These are phyloP conservation scores for Tetrahymena borealis DNA, from an alignment of 73 alveolate species.

Conservation along the genomic window DNA sequence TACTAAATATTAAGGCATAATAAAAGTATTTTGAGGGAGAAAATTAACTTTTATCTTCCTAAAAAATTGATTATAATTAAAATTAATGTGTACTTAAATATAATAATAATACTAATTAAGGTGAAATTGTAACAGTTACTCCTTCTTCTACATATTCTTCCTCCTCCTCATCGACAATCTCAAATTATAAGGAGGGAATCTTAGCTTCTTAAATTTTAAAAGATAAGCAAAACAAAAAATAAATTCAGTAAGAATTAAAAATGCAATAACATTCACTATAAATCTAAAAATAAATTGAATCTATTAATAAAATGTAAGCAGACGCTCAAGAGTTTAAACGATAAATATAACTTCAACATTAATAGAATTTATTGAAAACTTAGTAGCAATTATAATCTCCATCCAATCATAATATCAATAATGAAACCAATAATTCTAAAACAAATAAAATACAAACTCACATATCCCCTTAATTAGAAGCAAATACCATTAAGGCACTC, in stretches of 20 bases:
- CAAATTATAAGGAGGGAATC: background rate
- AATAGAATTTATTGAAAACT: background rate
- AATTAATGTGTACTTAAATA: too few species aligned
- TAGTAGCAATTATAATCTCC: background rate
- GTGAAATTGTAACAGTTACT: background rate
- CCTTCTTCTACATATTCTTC: background rate
- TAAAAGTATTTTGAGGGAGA: background rate
- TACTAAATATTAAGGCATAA: background rate
- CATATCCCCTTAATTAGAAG: background rate
- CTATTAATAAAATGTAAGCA: background rate
- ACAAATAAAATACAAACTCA: background rate
- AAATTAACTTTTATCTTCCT: background rate
- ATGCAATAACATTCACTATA: background rate
- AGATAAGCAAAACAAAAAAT: background rate
- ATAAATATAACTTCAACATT: background rate
- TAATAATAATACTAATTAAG: too few species aligned
- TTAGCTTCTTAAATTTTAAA: background rate
- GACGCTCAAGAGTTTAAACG: background rate
- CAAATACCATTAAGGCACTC: background rate
- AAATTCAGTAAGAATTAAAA: background rate
- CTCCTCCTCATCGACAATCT: too few species aligned
- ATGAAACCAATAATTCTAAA: background rate
- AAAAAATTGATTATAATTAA: background rate
- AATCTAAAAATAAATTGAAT: background rate
- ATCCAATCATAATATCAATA: background rate